Evolutionary conservation across 352 stramenopile genomes (phyloP), one percentile per base, ranked within the genome.

Genomic region (Phytophthora citricola): DNA sequence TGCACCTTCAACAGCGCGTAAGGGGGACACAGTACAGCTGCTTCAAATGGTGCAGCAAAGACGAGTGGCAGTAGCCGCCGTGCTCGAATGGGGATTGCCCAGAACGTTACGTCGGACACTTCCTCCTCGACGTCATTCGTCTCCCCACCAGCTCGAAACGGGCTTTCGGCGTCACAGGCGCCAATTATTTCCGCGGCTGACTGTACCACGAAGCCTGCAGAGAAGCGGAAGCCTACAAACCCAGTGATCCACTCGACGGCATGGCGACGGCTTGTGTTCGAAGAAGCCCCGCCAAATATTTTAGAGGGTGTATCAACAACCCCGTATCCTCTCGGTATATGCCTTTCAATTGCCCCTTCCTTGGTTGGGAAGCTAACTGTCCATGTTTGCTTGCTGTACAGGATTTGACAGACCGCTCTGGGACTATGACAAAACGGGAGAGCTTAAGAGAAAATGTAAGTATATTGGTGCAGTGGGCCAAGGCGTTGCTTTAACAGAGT

Each of bases 221-320:
- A 74, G 20, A 70, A 57, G 4, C 24, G 68, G 24, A 69, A 58
- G 4, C 20, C 36, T 29, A 5, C 15, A 4, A 58, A 63, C 26
- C 66, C 66, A 48, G 58, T 81, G 9, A 64, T 81, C 36, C 73
- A 81, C 58, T 77, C 70, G 9, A 81, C 73, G 4, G 69, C 73
- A 4, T 81, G 73, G 73, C 51, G 73, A 51, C 66, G 70, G 24
- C 55, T 81, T 10, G 46, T 75, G 27, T 76, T 81, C 46, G 39
- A 54, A 45, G 43, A 74, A 54, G 71, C 73, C 10, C 73, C 70
- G 8, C 49, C 62, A 4, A 81, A 79, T 59, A 69, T 81, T 12
- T 41, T 81, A 26, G 20, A 65, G 12, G 60, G 44, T 26, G 63
- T 75, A n/a, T 48, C 51, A 12, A 47, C 45, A 48, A 58, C 41